These are phyloP conservation scores for Pythium folliculosum DNA, from an alignment of 352 stramenopile species.

Conservation along the genomic window DNA sequence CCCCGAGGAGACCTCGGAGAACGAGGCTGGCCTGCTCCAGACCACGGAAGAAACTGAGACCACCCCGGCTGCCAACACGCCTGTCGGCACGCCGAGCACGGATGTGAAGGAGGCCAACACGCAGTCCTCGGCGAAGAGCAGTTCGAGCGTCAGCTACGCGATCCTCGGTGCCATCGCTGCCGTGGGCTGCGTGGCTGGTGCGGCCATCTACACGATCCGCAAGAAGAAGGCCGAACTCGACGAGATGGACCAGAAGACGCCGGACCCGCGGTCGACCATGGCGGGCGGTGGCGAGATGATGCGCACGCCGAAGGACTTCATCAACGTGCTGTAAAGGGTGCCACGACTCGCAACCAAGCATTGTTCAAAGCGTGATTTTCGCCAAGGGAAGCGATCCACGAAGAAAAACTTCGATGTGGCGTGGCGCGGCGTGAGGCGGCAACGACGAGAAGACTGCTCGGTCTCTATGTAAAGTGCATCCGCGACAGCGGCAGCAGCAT, in stretches of 20 bases:
- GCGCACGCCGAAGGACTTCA: slow-evolving; percentile 13
- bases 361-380: neutral
- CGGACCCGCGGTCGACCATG: slow-evolving; percentile 27
- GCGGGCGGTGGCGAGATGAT: slow-evolving; percentile 5
- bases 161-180: slow-evolving; percentile 21
- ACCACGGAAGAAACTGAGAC: neutral
- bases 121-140: neutral
- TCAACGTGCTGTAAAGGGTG: slow-evolving; percentile 20
- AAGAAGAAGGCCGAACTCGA: slow-evolving; percentile 63
- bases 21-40: neutral
- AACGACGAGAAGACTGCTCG: neutral
- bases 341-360: neutral
- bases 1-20: too few species aligned
- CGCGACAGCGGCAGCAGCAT: neutral
- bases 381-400: neutral
- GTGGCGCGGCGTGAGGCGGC: neutral
- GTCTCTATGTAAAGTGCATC: neutral
- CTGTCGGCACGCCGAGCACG: neutral
- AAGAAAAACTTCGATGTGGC: neutral
- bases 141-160: neutral
- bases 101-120: slow-evolving; percentile 7
- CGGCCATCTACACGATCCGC: slow-evolving; percentile 44
- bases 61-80: neutral
- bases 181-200: slow-evolving; percentile 34
- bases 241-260: slow-evolving; percentile 60